These are phyloP conservation scores for Parmelia sp. DNA, from an alignment of 495 filamentous ascomycete species.

Conservation along the genomic window DNA sequence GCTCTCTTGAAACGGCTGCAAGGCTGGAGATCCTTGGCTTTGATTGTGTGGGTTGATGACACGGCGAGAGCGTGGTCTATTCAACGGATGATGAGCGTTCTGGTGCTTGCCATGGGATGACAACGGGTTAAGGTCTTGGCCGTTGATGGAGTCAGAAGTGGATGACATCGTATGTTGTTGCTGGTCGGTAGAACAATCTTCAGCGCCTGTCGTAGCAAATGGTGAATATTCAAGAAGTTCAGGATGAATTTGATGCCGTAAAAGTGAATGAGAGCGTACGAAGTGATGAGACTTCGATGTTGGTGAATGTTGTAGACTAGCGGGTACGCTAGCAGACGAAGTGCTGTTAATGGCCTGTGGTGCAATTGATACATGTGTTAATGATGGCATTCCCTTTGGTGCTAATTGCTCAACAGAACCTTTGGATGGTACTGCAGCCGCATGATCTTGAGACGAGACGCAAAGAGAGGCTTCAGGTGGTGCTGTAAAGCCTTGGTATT, in stretches of 20 bases:
- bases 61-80: neutral
- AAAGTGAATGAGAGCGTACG: neutral
- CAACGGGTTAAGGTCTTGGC: neutral
- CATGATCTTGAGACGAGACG: neutral
- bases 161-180: neutral
- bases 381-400: neutral
- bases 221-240: neutral
- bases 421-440: neutral
- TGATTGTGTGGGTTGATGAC: neutral
- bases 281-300: constrained; percentile 5
- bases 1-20: constrained; percentile 13
- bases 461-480: neutral
- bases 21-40: neutral
- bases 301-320: constrained; percentile 4
- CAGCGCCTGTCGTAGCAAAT: neutral
- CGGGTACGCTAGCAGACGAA: neutral
- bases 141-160: neutral
- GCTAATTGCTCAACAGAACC: neutral
- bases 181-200: neutral
- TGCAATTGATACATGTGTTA: neutral
- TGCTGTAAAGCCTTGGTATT: neutral
- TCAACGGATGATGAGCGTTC: neutral
- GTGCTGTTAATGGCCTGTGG: neutral
- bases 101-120: neutral
- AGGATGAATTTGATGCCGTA: constrained; percentile 4